Conservation (phyloP, 1,284 basidiomycete genomes). For the Cutaneotrichosporon sp. region DNA sequence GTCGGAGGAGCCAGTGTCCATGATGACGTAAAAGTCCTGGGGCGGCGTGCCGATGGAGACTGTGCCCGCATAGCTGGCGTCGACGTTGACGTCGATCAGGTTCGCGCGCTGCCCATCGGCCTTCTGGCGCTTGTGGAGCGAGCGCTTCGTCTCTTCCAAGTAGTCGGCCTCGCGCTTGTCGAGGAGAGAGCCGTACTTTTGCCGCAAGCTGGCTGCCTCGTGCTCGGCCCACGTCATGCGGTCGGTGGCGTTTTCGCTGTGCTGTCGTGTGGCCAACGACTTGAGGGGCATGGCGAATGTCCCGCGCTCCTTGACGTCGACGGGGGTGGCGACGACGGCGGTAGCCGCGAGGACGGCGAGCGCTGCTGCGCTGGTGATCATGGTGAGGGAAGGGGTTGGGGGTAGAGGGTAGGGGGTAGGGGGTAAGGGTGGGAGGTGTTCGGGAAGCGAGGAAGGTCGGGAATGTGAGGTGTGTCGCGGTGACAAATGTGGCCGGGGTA, state of each 20-base stretch:
- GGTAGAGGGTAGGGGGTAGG: not conserved
- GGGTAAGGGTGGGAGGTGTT: not conserved
- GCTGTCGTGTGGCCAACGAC: slow-evolving; percentile 28
- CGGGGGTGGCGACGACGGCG: slow-evolving; percentile 9
- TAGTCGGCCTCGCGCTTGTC: slow-evolving; percentile 28
- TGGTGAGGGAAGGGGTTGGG: too few relatives aligned
- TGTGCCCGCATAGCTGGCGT: slow-evolving; percentile 46
- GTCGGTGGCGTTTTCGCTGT: slow-evolving; percentile 29
- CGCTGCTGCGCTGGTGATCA: slow-evolving; percentile 2
- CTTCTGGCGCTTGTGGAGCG: slow-evolving; percentile 18
- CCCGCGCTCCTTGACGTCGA: slow-evolving; percentile 7
- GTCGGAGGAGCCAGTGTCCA: slow-evolving; percentile 59
- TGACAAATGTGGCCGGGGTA: not conserved
- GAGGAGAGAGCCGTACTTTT: slow-evolving; percentile 40
- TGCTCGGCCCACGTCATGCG: slow-evolving; percentile 37
- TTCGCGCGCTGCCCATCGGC: not conserved
- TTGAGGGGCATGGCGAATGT: slow-evolving; percentile 23
- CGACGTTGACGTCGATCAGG: slow-evolving; percentile 40
- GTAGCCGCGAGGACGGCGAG: slow-evolving; percentile 12
- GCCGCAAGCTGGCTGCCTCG: slow-evolving; percentile 35
- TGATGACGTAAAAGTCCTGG: slow-evolving; percentile 56
- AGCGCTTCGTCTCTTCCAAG: slow-evolving; percentile 9
- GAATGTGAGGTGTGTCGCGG: too few relatives aligned
- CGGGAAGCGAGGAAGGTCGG: not conserved
- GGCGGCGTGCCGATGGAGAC: slow-evolving; percentile 53